A percentile compares a stretch with the other conserved stretches of the same genome.
Evolutionary conservation across 2,329 filamentous ascomycete genomes (phyloP).

Genomic region (Claviceps humidiphila): DNA sequence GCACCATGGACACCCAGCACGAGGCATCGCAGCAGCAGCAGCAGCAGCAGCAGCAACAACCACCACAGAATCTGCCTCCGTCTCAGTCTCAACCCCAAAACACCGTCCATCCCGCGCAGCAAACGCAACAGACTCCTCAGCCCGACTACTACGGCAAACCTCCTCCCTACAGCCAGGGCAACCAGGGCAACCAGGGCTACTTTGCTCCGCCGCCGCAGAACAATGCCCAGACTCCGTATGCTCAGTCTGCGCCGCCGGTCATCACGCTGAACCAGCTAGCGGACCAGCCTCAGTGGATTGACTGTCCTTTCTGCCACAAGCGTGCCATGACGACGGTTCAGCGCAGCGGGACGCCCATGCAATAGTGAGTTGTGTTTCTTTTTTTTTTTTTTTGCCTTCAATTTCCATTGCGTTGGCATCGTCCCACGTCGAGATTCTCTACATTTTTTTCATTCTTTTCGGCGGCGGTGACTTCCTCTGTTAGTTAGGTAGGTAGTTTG

Average conservation of each 20-base stretch:
- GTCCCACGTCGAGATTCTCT: no score
- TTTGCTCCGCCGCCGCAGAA: not conserved
- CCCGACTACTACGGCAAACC: not conserved
- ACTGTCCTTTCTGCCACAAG: constrained; percentile 18
- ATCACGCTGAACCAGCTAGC: constrained; percentile 13
- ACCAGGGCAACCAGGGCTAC: constrained; percentile 3
- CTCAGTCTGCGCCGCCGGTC: not conserved
- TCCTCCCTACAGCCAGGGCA: not conserved
- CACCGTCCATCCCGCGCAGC: not conserved
- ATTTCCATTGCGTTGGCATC: no score
- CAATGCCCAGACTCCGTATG: not conserved
- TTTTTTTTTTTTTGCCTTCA: no score
- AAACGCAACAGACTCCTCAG: no score
- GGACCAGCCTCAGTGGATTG: constrained; percentile 14
- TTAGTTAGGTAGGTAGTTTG: no score
- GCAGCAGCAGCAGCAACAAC: not conserved
- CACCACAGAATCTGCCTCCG: not conserved
- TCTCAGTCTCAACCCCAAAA: not conserved
- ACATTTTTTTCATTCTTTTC: no score
- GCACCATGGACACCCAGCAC: constrained; percentile 1
- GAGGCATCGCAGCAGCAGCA: not conserved
- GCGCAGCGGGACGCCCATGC: constrained; percentile 14
- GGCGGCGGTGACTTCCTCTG: no score
- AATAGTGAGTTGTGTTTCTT: constrained; percentile 9
- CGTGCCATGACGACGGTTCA: constrained; percentile 12